Conservation (phyloP, 2,329 filamentous ascomycete genomes). For the Aureobasidium pullulans region DNA sequence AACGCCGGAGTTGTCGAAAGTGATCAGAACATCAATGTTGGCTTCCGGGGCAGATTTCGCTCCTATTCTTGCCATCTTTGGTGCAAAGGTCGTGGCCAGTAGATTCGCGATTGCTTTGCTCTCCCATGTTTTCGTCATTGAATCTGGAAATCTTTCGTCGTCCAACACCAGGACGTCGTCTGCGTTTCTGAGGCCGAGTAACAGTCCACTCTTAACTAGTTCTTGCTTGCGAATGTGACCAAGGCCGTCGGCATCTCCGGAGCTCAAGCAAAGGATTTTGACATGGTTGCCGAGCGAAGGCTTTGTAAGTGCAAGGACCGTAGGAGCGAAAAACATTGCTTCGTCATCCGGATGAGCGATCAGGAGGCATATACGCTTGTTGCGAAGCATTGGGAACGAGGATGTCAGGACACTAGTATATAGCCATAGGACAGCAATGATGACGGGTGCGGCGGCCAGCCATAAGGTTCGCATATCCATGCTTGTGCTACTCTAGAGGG, state of each 20-base stretch:
- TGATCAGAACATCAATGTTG: slow-evolving; percentile 74
- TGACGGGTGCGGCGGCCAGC: slow-evolving; percentile 33
- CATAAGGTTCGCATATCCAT: slow-evolving; percentile 34
- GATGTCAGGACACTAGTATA: slow-evolving; percentile 39
- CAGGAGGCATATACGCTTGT: slow-evolving; percentile 83
- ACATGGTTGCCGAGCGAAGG: slow-evolving; percentile 80
- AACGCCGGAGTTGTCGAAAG: slow-evolving; percentile 77
- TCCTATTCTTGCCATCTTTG: slow-evolving; percentile 45
- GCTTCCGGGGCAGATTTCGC: slow-evolving; percentile 41
- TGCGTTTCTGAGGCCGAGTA: slow-evolving; percentile 64
- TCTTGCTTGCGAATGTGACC: slow-evolving; percentile 78
- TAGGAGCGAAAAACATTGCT: slow-evolving; percentile 98
- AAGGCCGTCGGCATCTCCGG: slow-evolving; percentile 81
- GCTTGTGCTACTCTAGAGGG: not conserved
- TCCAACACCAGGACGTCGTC: slow-evolving; percentile 84
- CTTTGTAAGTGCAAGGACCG: slow-evolving; percentile 72
- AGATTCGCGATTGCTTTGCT: slow-evolving; percentile 60
- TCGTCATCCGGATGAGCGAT: slow-evolving; percentile 98
- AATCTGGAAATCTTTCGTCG: slow-evolving; percentile 76
- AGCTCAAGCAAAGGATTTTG: slow-evolving; percentile 88
- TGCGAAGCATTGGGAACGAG: slow-evolving; percentile 59
- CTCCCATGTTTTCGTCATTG: slow-evolving; percentile 76
- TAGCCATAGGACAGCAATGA: slow-evolving; percentile 39
- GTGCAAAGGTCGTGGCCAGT: slow-evolving; percentile 66
- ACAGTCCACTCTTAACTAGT: slow-evolving; percentile 68